Evolutionary conservation across 2,329 filamentous ascomycete species (phyloP).

Genomic region (Cryphonectria naterciae): DNA sequence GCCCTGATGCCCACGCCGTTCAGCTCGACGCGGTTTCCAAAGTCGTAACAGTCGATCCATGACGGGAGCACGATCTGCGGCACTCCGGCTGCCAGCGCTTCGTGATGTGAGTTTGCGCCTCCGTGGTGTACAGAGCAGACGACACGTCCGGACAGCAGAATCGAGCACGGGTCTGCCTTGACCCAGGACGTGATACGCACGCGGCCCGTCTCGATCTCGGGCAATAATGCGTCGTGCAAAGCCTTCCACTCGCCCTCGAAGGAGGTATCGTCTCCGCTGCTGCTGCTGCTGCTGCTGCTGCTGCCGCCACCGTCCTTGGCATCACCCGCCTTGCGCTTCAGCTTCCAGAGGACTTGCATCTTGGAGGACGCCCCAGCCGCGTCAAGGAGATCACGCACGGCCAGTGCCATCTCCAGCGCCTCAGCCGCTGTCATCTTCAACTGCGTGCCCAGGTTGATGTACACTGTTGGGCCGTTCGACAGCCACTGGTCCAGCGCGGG

Average conservation of each 20-base stretch:
- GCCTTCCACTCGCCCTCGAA: conserved; percentile 16
- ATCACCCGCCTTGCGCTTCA: conserved; percentile 31
- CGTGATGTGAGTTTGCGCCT: conserved; percentile 44
- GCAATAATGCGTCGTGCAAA: conserved; percentile 29
- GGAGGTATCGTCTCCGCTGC: neutral
- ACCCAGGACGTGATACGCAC: conserved; percentile 43
- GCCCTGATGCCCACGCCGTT: conserved; percentile 46
- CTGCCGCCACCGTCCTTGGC: conserved; percentile 14
- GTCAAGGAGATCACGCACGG: conserved; percentile 43
- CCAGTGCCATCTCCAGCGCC: conserved; percentile 44
- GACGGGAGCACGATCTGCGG: conserved; percentile 50
- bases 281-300: neutral
- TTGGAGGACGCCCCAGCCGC: conserved; percentile 32
- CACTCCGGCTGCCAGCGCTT: conserved; percentile 42
- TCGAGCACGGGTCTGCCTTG: conserved; percentile 38
- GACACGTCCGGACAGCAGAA: conserved; percentile 39
- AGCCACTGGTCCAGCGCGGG: conserved; percentile 50
- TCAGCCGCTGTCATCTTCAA: conserved; percentile 38
- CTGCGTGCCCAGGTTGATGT: conserved; percentile 54
- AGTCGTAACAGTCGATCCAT: conserved; percentile 54
- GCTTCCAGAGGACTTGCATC: conserved; percentile 45
- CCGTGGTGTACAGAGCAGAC: conserved; percentile 46
- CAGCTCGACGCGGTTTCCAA: conserved; percentile 47
- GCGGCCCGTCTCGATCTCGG: conserved; percentile 33
- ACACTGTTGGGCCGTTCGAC: conserved; percentile 44